A percentile compares a stretch with the other conserved stretches of the same genome.
phyloP scores from a whole-genome alignment of 495 filamentous ascomycete genomes.

The Usnea hakonensis region DNA sequence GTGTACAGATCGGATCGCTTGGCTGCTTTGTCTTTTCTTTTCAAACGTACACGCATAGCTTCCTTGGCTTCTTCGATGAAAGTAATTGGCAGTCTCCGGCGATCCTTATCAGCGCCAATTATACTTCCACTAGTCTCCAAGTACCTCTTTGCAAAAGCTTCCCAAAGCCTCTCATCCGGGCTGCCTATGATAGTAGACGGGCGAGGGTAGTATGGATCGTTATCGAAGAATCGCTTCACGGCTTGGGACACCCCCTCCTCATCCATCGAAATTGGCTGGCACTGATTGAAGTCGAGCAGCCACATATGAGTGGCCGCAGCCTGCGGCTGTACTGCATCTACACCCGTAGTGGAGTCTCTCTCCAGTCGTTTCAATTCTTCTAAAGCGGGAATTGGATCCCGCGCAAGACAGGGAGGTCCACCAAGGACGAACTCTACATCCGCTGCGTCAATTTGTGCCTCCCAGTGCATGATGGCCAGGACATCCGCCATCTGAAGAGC shows the following conservation, averaged over 20 bases:
- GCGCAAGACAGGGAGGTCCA: slow-evolving; percentile 11
- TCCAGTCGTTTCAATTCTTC: slow-evolving; percentile 5
- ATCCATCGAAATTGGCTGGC: slow-evolving; percentile 30
- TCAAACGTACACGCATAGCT: not conserved
- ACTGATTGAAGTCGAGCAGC: slow-evolving; percentile 41
- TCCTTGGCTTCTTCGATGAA: not conserved
- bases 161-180: not conserved
- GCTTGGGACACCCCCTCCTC: slow-evolving; percentile 26
- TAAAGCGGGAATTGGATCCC: not conserved
- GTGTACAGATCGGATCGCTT: not conserved
- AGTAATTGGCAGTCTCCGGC: not conserved
- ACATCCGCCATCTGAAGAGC: slow-evolving; percentile 34
- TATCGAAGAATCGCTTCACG: slow-evolving; percentile 28
- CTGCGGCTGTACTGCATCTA: not conserved
- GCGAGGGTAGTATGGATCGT: slow-evolving; percentile 33
- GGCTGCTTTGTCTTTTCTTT: not conserved
- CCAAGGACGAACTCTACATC: slow-evolving; percentile 47
- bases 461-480: slow-evolving; percentile 40
- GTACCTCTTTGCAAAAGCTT: not conserved
- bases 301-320: slow-evolving; percentile 24
- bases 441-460: slow-evolving; percentile 34
- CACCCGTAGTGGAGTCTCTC: not conserved
- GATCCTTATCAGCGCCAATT: not conserved
- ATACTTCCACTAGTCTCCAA: not conserved
- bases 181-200: not conserved